These are phyloP conservation scores for Herpetomonas tarakana DNA, from an alignment of 208 protist genomes.

Conservation along the genomic window DNA sequence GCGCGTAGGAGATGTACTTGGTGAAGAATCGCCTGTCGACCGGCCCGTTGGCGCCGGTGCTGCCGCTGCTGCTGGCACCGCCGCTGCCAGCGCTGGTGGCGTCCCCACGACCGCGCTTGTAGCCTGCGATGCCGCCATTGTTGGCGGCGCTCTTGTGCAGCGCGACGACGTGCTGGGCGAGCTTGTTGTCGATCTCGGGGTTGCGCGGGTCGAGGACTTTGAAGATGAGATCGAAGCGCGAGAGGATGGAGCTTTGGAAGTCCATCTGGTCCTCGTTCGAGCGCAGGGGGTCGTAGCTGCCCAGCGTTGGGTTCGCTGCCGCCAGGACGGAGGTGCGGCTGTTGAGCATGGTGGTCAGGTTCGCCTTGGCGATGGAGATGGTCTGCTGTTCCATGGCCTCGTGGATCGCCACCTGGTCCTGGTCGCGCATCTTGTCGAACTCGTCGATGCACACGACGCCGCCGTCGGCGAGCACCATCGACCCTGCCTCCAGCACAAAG, in stretches of 20 bases:
- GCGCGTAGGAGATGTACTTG: constrained; percentile 95
- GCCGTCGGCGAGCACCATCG: constrained; percentile 99
- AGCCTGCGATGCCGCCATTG: constrained; percentile 20
- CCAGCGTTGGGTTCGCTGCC: constrained; percentile 98
- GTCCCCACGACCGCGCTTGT: constrained; percentile 20
- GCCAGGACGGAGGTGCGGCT: constrained; percentile 98
- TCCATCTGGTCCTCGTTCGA: constrained; percentile 93
- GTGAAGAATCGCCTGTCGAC: constrained; percentile 91
- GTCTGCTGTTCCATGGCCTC: constrained; percentile 99
- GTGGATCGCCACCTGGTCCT: constrained; percentile 99
- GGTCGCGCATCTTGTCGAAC: constrained; percentile 99
- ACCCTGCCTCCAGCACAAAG: constrained; percentile 99
- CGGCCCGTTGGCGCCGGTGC: constrained; percentile 1
- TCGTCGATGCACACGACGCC: constrained; percentile 99
- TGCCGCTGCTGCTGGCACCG: constrained; percentile 3
- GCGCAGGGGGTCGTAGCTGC: constrained; percentile 90
- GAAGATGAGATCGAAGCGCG: constrained; percentile 99
- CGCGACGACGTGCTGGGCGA: constrained; percentile 96
- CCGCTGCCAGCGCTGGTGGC: constrained; percentile 38
- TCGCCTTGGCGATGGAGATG: constrained; percentile 99
- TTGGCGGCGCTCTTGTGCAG: constrained; percentile 92
- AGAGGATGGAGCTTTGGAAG: constrained; percentile 99
- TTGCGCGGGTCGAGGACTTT: constrained; percentile 98
- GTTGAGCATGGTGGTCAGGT: constrained; percentile 99
- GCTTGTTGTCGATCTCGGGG: constrained; percentile 88